phyloP scores from a whole-genome alignment of 2,329 filamentous ascomycete species.

The Orbilia javanica region DNA sequence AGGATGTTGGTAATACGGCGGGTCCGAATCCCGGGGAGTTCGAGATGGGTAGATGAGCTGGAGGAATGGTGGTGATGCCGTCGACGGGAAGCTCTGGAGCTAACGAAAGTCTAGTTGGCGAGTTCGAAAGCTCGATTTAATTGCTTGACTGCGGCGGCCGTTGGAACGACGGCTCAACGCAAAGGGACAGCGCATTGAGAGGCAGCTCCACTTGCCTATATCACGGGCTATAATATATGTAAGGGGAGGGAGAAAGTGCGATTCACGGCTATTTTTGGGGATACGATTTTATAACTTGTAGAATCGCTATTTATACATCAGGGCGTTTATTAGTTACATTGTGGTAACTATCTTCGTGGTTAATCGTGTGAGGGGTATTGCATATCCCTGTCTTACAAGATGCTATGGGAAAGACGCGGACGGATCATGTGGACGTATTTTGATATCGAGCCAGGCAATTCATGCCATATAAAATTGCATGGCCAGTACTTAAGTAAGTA shows the following conservation, averaged over 20 bases:
- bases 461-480: constrained; percentile 11
- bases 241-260: too few species aligned
- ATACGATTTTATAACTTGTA: too few species aligned
- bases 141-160: not conserved
- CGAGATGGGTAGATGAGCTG: not conserved
- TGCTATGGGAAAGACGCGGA: not conserved
- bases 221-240: not conserved
- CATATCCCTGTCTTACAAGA: not conserved
- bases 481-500: too few species aligned
- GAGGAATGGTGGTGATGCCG: constrained; percentile 26
- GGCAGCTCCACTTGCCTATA: constrained; percentile 7
- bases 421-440: not conserved
- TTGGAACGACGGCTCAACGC: constrained; percentile 25
- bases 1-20: not conserved
- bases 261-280: too few species aligned
- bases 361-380: constrained; percentile 19
- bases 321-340: too few species aligned
- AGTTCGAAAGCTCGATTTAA: constrained; percentile 26
- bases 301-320: too few species aligned
- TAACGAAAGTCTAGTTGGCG: constrained; percentile 28
- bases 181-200: constrained; percentile 24
- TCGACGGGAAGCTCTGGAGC: constrained; percentile 36
- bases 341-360: too few species aligned
- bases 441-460: constrained; percentile 14
- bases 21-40: not conserved